phyloP scores from a whole-genome alignment of 441 rosid species.

The Populus hybrid region DNA sequence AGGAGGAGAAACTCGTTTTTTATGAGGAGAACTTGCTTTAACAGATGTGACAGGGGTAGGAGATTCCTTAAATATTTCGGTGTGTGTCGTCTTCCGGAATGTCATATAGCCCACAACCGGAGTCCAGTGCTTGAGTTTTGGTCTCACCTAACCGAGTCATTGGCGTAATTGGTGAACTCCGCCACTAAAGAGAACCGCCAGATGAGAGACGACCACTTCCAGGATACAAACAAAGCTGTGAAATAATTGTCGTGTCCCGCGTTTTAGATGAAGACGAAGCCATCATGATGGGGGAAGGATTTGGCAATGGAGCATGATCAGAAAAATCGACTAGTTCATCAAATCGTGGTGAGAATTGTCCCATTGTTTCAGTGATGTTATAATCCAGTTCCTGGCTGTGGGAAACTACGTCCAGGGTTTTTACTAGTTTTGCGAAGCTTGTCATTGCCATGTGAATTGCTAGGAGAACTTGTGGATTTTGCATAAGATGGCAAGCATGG shows the following conservation, averaged over 20 bases:
- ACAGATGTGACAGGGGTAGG: slow-evolving; percentile 33
- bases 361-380: slow-evolving; percentile 25
- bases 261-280: slow-evolving; percentile 36
- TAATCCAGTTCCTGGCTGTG: slow-evolving; percentile 25
- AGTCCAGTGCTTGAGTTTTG: slow-evolving; percentile 29
- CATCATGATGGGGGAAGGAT: slow-evolving; percentile 12
- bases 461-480: slow-evolving; percentile 23
- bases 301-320: slow-evolving; percentile 30
- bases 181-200: slow-evolving; percentile 35
- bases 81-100: slow-evolving; percentile 44
- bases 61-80: slow-evolving; percentile 45
- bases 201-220: slow-evolving; percentile 28
- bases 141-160: slow-evolving; percentile 26
- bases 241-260: slow-evolving; percentile 21
- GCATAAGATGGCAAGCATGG: slow-evolving; percentile 27
- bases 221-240: slow-evolving; percentile 26
- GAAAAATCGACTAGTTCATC: slow-evolving; percentile 28
- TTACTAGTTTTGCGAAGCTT: slow-evolving; percentile 25
- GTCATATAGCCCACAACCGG: slow-evolving; percentile 19
- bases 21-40: slow-evolving; percentile 48
- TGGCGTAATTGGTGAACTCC: slow-evolving; percentile 38
- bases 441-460: slow-evolving; percentile 23
- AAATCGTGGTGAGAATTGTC: slow-evolving; percentile 29
- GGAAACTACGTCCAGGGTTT: slow-evolving; percentile 20
- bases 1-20: slow-evolving; percentile 59